Conservation (phyloP, 768 basidiomycete genomes). For the Tulasnella sp. region DNA sequence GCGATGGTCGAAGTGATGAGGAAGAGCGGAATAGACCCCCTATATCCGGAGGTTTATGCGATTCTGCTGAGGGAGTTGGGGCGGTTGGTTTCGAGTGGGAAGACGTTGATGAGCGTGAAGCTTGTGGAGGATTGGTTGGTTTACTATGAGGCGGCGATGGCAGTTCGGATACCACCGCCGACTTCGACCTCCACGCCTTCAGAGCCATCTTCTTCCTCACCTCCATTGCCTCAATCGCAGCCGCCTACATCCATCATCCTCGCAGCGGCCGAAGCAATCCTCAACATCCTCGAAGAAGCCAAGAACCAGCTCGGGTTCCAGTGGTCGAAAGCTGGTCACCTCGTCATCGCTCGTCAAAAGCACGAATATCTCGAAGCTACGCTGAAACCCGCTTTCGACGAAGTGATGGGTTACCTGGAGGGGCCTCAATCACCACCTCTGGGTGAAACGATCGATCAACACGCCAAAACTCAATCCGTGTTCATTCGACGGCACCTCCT, state of each 20-base stretch:
- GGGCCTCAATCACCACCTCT: not conserved
- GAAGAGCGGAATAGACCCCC: not conserved
- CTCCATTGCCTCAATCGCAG: not conserved
- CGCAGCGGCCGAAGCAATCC: not conserved
- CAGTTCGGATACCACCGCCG: not conserved
- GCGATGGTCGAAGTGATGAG: not conserved
- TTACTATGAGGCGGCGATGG: not conserved
- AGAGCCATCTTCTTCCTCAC: not conserved
- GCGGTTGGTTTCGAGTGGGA: slow-evolving; percentile 6
- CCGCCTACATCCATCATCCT: not conserved
- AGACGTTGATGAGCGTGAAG: slow-evolving; percentile 4
- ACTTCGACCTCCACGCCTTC: not conserved
- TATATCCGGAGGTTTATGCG: not conserved
- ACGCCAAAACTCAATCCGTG: not conserved
- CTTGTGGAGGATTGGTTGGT: slow-evolving; percentile 9
- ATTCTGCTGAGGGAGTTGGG: not conserved
- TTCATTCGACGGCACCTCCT: not conserved
- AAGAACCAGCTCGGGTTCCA: not conserved
- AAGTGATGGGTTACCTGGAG: not conserved
- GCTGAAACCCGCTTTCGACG: not conserved
- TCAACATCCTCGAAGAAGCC: slow-evolving; percentile 1
- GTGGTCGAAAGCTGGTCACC: not conserved
- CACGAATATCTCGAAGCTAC: not conserved
- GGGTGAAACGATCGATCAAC: not conserved
- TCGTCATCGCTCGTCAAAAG: not conserved